Evolutionary conservation across 2,329 filamentous ascomycete genomes (phyloP).

Genomic region (Exophiala phaeomuriformis): DNA sequence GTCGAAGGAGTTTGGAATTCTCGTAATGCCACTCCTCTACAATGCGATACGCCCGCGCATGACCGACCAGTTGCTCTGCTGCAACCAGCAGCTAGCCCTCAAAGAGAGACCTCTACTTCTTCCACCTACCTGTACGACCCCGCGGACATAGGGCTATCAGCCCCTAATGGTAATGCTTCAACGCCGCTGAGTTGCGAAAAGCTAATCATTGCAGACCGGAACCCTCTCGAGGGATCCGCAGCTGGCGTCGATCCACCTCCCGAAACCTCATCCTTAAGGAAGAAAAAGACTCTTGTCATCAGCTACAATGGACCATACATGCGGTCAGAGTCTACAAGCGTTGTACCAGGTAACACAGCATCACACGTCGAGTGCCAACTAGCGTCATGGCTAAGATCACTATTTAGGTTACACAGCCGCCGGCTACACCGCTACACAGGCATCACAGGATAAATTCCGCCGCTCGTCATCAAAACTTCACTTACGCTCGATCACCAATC

Average conservation of each 20-base stretch:
- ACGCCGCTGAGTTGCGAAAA: not conserved
- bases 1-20: slow-evolving; percentile 80
- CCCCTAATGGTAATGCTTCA: slow-evolving; percentile 10
- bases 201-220: not conserved
- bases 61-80: not conserved
- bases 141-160: slow-evolving; percentile 4
- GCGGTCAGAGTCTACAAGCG: slow-evolving; percentile 5
- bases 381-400: not conserved
- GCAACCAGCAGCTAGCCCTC: not conserved
- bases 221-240: slow-evolving; percentile 1
- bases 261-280: slow-evolving; percentile 2
- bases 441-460: not conserved
- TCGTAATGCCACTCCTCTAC: slow-evolving; percentile 36
- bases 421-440: not conserved
- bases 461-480: slow-evolving; percentile 12
- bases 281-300: slow-evolving; percentile 15
- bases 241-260: not conserved
- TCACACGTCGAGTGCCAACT: not conserved
- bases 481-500: slow-evolving; percentile 6
- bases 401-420: slow-evolving; percentile 16
- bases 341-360: slow-evolving; percentile 5
- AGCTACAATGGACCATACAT: slow-evolving; percentile 17
- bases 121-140: slow-evolving; percentile 7
- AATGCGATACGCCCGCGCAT: slow-evolving; percentile 2
- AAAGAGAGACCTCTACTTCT: slow-evolving; percentile 6